Conservation (phyloP, 2,329 filamentous ascomycete species). For the Madurella mycetomatis region DNA sequence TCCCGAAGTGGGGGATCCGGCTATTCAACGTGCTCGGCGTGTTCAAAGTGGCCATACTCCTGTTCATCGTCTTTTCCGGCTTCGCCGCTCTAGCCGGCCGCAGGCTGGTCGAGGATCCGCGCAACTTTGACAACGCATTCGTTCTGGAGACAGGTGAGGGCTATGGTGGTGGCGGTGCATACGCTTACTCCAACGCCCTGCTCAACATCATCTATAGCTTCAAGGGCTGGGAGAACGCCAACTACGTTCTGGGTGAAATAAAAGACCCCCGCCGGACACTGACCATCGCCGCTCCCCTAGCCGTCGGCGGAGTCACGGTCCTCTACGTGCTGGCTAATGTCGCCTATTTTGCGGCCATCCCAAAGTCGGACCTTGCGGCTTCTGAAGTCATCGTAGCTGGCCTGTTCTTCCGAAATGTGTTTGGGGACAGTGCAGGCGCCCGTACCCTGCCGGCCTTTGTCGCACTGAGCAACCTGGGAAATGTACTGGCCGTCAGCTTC, state of each 20-base stretch:
- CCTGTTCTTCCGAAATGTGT: slow-evolving; percentile 58
- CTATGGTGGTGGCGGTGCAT: slow-evolving; percentile 46
- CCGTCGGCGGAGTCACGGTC: slow-evolving; percentile 54
- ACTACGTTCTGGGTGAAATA: slow-evolving; percentile 54
- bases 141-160: slow-evolving; percentile 38
- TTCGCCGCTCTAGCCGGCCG: slow-evolving; percentile 53
- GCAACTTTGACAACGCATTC: slow-evolving; percentile 57
- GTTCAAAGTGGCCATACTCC: slow-evolving; percentile 56
- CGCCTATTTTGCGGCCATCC: slow-evolving; percentile 60
- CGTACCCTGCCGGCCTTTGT: slow-evolving; percentile 44
- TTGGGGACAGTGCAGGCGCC: slow-evolving; percentile 47
- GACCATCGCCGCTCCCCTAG: slow-evolving; percentile 54
- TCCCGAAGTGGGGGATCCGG: slow-evolving; percentile 55
- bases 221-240: slow-evolving; percentile 61
- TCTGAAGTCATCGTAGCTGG: slow-evolving; percentile 58
- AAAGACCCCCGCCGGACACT: slow-evolving; percentile 33
- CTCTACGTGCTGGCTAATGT: slow-evolving; percentile 62
- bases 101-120: slow-evolving; percentile 44
- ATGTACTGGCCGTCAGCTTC: slow-evolving; percentile 58
- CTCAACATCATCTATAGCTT: slow-evolving; percentile 58
- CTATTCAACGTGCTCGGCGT: slow-evolving; percentile 56
- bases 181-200: slow-evolving; percentile 53
- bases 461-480: slow-evolving; percentile 57
- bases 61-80: slow-evolving; percentile 59
- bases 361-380: slow-evolving; percentile 52